These are phyloP conservation scores for Styphnolobium japonicum DNA, from an alignment of 306 rosid species.

Conservation along the genomic window DNA sequence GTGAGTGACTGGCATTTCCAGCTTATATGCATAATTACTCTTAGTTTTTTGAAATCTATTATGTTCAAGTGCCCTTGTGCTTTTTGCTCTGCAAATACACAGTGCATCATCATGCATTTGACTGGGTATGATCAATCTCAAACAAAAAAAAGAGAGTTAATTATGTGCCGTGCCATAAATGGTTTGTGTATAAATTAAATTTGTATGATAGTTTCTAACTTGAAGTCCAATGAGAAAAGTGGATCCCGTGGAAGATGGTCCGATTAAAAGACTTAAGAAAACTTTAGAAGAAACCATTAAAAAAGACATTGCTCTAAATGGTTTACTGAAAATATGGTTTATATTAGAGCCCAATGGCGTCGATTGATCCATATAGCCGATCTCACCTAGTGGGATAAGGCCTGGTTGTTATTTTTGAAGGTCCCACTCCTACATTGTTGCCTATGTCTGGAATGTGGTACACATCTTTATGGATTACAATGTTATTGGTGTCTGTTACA, in stretches of 20 bases:
- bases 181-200: not conserved
- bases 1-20: not conserved
- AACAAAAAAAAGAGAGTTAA: not conserved
- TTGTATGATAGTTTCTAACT: not conserved
- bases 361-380: not conserved
- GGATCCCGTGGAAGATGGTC: not conserved
- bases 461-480: not conserved
- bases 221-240: not conserved
- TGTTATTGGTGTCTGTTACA: not conserved
- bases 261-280: not conserved
- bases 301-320: not conserved
- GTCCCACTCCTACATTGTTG: not conserved
- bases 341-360: not conserved
- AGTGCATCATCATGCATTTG: not conserved
- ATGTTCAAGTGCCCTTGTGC: not conserved
- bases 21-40: not conserved
- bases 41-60: not conserved
- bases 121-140: not conserved
- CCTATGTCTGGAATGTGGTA: not conserved
- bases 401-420: not conserved
- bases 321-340: not conserved
- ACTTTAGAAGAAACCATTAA: too few species aligned
- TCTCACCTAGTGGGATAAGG: not conserved
- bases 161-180: not conserved
- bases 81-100: not conserved